Percentiles rank a stretch among this genome's conserved stretches.
Evolutionary conservation across 139 green algal genomes (phyloP).

Genomic region (Chlorella ohadii): DNA sequence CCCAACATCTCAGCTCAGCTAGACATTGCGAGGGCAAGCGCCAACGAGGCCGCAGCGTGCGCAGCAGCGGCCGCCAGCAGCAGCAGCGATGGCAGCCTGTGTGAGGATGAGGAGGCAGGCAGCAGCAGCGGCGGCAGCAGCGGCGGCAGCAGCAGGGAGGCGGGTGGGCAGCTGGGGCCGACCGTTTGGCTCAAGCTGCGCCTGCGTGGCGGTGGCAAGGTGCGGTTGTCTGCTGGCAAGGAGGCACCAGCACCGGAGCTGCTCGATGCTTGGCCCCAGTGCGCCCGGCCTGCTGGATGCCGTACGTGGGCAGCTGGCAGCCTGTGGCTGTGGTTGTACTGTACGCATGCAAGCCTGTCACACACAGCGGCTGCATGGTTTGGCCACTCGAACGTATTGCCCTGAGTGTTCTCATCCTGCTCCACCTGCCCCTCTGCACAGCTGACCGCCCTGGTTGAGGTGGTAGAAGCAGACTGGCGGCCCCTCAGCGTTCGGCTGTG

Average conservation of each 20-base stretch:
- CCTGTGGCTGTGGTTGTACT: too few species aligned
- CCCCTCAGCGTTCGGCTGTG: slow-evolving; percentile 15
- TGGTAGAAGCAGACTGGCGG: not conserved
- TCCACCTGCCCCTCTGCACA: not conserved
- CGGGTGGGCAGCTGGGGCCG: not conserved
- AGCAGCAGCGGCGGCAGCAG: not conserved
- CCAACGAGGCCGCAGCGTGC: not conserved
- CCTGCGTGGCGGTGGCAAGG: not conserved
- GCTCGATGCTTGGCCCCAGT: too few species aligned
- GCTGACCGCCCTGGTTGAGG: not conserved
- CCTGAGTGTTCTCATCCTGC: too few species aligned
- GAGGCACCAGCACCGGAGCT: too few species aligned
- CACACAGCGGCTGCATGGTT: too few species aligned
- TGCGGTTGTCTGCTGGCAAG: not conserved
- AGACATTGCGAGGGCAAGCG: too few species aligned
- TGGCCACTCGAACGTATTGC: too few species aligned
- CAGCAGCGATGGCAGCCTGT: not conserved
- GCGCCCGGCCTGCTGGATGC: too few species aligned
- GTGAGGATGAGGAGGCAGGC: not conserved
- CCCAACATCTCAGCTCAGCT: slow-evolving; percentile 17
- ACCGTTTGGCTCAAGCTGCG: slow-evolving; percentile 8
- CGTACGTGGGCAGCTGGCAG: too few species aligned
- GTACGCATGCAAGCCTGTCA: too few species aligned
- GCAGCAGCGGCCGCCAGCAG: not conserved
- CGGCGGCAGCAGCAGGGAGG: not conserved